Evolutionary conservation across 495 filamentous ascomycete genomes (phyloP).

Genomic region (Clavariopsis aquatica): DNA sequence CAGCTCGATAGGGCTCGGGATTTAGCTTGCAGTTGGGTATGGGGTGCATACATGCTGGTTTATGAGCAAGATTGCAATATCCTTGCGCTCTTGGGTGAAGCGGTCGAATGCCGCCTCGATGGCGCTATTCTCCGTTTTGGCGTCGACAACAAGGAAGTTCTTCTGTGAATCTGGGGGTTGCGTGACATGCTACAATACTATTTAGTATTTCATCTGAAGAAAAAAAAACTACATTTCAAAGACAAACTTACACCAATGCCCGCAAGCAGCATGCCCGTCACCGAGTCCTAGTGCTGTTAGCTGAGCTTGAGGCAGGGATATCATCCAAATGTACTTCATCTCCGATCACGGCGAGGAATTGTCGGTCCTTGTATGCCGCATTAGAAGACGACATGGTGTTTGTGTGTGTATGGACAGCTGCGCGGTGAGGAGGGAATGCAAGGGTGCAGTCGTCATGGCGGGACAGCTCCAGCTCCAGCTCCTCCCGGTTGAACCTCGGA

Average conservation of each 20-base stretch:
- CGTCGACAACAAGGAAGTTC: slow-evolving; percentile 96
- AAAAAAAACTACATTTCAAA: neutral
- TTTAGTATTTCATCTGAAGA: slow-evolving; percentile 20
- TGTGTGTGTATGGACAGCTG: slow-evolving; percentile 1
- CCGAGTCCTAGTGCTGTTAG: slow-evolving; percentile 66
- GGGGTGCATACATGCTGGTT: slow-evolving; percentile 79
- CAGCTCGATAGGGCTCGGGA: neutral
- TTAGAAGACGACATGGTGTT: slow-evolving; percentile 49
- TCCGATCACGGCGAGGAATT: slow-evolving; percentile 96
- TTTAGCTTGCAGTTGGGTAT: neutral
- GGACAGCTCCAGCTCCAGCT: slow-evolving; percentile 22
- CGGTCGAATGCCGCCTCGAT: slow-evolving; percentile 91
- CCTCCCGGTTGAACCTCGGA: slow-evolving; percentile 7
- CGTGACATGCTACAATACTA: slow-evolving; percentile 68
- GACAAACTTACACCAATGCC: slow-evolving; percentile 78
- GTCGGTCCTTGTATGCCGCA: slow-evolving; percentile 77
- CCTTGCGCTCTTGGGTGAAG: slow-evolving; percentile 86
- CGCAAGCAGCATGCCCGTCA: slow-evolving; percentile 90
- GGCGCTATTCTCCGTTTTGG: slow-evolving; percentile 80
- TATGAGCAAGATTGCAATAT: slow-evolving; percentile 93
- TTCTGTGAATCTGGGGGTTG: slow-evolving; percentile 80
- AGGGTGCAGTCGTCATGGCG: slow-evolving; percentile 4
- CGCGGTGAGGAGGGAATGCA: neutral
- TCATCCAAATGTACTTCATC: slow-evolving; percentile 70
- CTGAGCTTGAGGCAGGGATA: neutral